Base-by-base conservation (phyloP, 148 eudicot genomes). In the Chenopodium album region DNA sequence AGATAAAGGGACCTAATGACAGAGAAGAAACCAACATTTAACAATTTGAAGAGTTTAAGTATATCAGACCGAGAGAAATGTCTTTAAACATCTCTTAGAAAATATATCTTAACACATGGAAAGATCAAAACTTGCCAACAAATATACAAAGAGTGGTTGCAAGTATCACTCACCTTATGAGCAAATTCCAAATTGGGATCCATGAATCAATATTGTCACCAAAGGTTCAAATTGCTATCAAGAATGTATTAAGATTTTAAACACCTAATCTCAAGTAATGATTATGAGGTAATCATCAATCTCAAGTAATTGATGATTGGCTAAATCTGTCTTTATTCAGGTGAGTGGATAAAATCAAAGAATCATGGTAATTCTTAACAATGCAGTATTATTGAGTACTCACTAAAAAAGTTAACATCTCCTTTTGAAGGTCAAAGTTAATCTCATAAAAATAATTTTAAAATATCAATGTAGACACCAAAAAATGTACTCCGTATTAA, bases 81-180 rank as follows among this genome's bases (percentile, higher is more conserved):
- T 62, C 66, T 22, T 62, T 62, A 20, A 20, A 62, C 47, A 70
- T 17, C 0, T 13, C 60, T 13, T 20, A 52, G 16, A 16, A 78
- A 52, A 2, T 17, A 79, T 17, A 66, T 46, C 71, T 66, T 19
- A 28, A 47, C n/a, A 67, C 69, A 32, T 67, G 54, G 10, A 17
- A 48, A 78, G 80, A 78, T 78, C 26, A 63, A 70, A 70, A 2
- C 29, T n/a, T 79, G 52, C 31, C 73, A 68, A 29, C 31, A 9
- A 2, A 54, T 2, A 47, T 28, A 50, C 22, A 7, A 1, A 11
- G 14, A 34, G 6, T 8, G 28, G 29, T 34, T 41, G 28, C 75
- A 71, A 9, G 75, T 70, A 32, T 70, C 16, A 8, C 73, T 34
- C 47, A 7, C 22, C n/a, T 2, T 2, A 12, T 41, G 52, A 34